Conservation (phyloP, 1,284 basidiomycete species). For the Puccinia novopanici region DNA sequence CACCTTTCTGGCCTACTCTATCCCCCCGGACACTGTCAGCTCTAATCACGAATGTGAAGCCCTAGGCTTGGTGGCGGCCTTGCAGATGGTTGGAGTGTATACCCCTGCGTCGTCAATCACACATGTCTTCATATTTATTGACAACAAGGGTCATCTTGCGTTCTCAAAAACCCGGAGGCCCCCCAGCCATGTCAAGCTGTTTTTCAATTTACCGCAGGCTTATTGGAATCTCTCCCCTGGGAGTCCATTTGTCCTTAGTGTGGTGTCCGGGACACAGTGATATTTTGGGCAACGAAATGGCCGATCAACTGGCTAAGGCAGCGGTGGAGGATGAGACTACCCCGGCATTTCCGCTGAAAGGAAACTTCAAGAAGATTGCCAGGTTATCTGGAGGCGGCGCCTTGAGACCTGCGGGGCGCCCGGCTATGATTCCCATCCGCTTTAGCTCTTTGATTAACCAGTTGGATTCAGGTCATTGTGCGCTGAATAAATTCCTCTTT, state of each 20-base stretch:
- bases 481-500: too few relatives aligned
- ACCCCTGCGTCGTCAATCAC: not conserved
- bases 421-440: too few relatives aligned
- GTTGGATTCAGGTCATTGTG: too few relatives aligned
- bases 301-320: not conserved
- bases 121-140: not conserved
- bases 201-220: not conserved
- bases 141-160: not conserved
- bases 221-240: not conserved
- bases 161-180: not conserved
- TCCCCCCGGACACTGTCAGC: not conserved
- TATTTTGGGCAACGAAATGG: not conserved
- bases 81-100: not conserved
- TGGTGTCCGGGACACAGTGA: slow-evolving; percentile 2
- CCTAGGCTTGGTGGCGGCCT: not conserved
- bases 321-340: not conserved
- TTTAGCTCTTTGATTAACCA: too few relatives aligned
- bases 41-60: not conserved
- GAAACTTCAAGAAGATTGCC: not conserved
- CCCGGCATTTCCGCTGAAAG: not conserved
- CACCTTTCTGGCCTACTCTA: not conserved
- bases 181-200: not conserved
- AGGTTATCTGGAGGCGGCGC: too few relatives aligned
- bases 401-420: too few relatives aligned
- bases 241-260: not conserved